Base-by-base conservation (phyloP, 1,284 basidiomycete species). In the Clitocybe nebularis region DNA sequence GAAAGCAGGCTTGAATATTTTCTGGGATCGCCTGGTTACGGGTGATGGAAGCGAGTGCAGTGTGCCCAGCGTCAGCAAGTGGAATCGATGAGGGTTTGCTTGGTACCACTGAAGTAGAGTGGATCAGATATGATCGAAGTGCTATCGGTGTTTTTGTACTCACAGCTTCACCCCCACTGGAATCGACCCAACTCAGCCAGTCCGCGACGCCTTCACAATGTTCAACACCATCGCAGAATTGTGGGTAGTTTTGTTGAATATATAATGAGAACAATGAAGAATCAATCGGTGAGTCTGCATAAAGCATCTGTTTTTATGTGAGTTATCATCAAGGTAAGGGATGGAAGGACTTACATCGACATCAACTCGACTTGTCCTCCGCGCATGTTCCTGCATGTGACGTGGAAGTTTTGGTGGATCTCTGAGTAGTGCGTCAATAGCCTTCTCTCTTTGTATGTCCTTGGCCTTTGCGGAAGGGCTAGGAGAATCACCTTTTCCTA, bases 221-320 rank as follows among this genome's bases (percentile, higher is more conserved):
- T 3, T 94, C 89, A 0, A 95, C 60, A 19, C 85, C 79, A 28
- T 75, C 66, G 55, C 87, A 92, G 59, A 92, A 99, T 40, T 84
- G 81, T 0, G 84, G 76, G 49, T 93, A 90, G 59, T 97, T 98
- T 58, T 98, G 93, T 51, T 98, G 93, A 2, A 95, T 74, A 61
- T 97, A 99, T 3, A 95, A 67, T 5, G 85, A 84, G 48, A 95
- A 88, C 1, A 96, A 71, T 1, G 89, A 89, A 0, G 90, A 80
- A 60, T 98, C 94, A 33, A 99, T 85, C 0, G 94, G 93, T 0
- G 92, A 86, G 49, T 93, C 88, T 0, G 86, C 79, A 56, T 91
- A 91, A 3, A 96, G 65, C 8, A 59, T 59, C 90, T 93, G 56
- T 17, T 25, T 43, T 36, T 1, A 44, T 16, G 25, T 29, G 14